Conservation (phyloP, 164 flowering plant species). For the Hamamelis virginiana region DNA sequence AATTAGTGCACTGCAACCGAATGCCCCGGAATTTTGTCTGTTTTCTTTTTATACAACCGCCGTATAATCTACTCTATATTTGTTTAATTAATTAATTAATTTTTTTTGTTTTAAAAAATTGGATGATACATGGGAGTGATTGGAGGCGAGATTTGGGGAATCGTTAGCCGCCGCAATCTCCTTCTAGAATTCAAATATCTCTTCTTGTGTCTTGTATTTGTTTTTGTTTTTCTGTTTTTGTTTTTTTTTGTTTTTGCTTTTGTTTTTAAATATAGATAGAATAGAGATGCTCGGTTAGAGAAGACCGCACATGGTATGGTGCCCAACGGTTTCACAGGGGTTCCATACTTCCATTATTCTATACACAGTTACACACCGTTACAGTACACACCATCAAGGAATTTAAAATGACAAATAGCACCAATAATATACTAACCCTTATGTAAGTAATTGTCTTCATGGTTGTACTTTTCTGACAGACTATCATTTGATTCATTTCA, state of each 20-base stretch:
- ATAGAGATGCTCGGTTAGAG: too few relatives aligned
- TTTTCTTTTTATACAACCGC: too few relatives aligned
- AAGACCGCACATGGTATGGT: neutral
- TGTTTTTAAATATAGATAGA: neutral
- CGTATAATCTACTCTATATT: neutral
- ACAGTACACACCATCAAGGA: too few relatives aligned
- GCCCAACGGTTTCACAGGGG: neutral
- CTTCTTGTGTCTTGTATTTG: neutral
- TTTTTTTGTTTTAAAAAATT: neutral
- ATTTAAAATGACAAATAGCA: too few relatives aligned
- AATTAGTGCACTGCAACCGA: neutral
- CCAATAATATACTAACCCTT: too few relatives aligned
- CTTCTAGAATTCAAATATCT: neutral
- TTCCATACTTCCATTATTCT: neutral
- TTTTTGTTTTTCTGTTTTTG: neutral
- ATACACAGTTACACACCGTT: too few relatives aligned
- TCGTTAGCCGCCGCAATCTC: constrained; percentile 37
- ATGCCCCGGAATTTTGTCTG: neutral
- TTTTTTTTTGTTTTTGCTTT: neutral
- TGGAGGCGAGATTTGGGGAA: constrained; percentile 55
- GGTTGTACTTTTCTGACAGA: neutral
- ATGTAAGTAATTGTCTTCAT: too few relatives aligned
- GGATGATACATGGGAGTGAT: constrained; percentile 30
- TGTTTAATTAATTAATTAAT: neutral
- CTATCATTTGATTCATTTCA: neutral